Evolutionary conservation across 2,329 filamentous ascomycete genomes (phyloP).

Genomic region (Coccinonectria pachysandricola): DNA sequence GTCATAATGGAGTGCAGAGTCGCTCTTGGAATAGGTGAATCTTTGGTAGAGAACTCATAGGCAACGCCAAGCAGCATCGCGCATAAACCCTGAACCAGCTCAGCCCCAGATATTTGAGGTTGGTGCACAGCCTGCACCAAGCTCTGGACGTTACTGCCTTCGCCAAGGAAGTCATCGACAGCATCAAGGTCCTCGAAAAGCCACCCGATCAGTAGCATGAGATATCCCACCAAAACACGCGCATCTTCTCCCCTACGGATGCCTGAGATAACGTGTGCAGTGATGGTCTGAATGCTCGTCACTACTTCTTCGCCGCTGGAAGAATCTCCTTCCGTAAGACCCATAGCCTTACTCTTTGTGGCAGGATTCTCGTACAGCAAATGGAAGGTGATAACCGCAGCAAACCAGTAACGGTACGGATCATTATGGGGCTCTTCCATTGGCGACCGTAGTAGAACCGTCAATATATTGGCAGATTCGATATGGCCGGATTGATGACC

Average conservation of each 20-base stretch:
- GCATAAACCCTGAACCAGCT: conserved; percentile 70
- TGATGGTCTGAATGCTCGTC: conserved; percentile 81
- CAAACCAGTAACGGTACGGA: conserved; percentile 84
- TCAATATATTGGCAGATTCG: conserved; percentile 80
- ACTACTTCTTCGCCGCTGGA: conserved; percentile 88
- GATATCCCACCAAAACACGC: conserved; percentile 69
- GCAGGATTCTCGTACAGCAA: conserved; percentile 70
- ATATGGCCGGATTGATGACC: conserved; percentile 69
- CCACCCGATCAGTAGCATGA: conserved; percentile 84
- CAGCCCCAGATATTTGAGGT: conserved; percentile 45
- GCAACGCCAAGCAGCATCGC: conserved; percentile 77
- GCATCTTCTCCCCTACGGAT: conserved; percentile 69
- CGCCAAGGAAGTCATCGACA: conserved; percentile 84
- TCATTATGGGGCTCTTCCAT: conserved; percentile 55
- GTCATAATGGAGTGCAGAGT: conserved; percentile 71
- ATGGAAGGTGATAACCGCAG: conserved; percentile 76
- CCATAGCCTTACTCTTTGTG: conserved; percentile 70
- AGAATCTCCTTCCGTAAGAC: conserved; percentile 79
- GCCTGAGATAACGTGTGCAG: conserved; percentile 74
- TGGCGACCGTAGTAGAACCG: conserved; percentile 62
- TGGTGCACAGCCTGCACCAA: conserved; percentile 64
- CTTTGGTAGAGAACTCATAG: conserved; percentile 96
- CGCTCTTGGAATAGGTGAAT: conserved; percentile 77
- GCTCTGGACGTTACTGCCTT: conserved; percentile 85
- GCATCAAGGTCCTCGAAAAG: conserved; percentile 85